phyloP scores from a whole-genome alignment of 768 basidiomycete genomes.

The Tylopilus subfusipes region DNA sequence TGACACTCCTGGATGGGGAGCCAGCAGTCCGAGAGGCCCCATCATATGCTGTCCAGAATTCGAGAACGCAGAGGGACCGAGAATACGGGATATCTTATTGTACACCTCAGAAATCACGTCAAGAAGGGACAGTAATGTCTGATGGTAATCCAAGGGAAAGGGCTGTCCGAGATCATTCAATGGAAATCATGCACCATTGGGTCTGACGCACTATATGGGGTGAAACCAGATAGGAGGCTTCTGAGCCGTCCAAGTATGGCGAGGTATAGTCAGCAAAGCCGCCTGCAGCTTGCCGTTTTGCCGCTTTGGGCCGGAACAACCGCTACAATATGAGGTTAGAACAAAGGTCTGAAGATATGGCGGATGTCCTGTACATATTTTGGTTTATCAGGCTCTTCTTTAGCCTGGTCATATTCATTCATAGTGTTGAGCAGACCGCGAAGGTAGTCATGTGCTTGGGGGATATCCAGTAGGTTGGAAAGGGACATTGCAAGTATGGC shows the following conservation, averaged over 20 bases:
- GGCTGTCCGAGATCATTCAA: conserved; percentile 46
- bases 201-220: conserved; percentile 66
- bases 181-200: not conserved
- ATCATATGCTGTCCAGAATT: conserved; percentile 72
- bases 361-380: conserved; percentile 54
- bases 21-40: conserved; percentile 65
- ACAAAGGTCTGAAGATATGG: not conserved
- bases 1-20: conserved; percentile 79
- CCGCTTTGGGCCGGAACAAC: conserved; percentile 56
- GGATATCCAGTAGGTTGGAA: conserved; percentile 75
- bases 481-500: conserved; percentile 85
- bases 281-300: conserved; percentile 50
- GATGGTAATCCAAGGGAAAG: conserved; percentile 86
- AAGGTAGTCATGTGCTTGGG: conserved; percentile 76
- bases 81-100: conserved; percentile 77
- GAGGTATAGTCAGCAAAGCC: conserved; percentile 58
- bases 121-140: conserved; percentile 82
- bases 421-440: conserved; percentile 68
- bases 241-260: conserved; percentile 56
- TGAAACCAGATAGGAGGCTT: conserved; percentile 65
- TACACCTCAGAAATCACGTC: conserved; percentile 90
- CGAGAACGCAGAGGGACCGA: conserved; percentile 78
- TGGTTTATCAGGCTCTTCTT: conserved; percentile 48
- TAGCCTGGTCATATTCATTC: conserved; percentile 74
- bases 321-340: conserved; percentile 35